These are phyloP conservation scores for Ganoderma multipileum DNA, from an alignment of 1,284 basidiomycete species.

Conservation along the genomic window DNA sequence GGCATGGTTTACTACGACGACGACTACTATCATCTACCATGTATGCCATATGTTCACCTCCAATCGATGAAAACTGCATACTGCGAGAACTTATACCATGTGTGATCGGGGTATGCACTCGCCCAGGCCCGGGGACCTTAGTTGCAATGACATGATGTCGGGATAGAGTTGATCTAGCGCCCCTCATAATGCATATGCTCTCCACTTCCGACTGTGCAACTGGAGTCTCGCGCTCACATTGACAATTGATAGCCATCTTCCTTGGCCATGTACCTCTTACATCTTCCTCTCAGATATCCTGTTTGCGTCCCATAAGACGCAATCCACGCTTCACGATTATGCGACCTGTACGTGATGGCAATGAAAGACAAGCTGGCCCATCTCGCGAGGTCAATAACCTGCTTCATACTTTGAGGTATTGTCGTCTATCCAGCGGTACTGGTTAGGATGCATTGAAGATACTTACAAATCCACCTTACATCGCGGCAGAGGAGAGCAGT, in stretches of 20 bases:
- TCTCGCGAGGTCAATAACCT: constrained; percentile 33
- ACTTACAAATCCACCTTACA: neutral
- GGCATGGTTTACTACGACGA: constrained; percentile 42
- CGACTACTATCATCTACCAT: constrained; percentile 30
- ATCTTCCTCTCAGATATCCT: neutral
- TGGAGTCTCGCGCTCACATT: neutral
- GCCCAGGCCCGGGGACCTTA: neutral
- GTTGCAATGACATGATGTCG: neutral
- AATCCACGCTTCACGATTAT: neutral
- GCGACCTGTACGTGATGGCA: neutral
- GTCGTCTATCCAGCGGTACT: neutral
- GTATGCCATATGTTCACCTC: constrained; percentile 33
- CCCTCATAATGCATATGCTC: neutral
- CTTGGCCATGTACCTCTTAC: constrained; percentile 5
- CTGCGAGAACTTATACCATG: neutral
- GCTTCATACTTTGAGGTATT: constrained; percentile 35
- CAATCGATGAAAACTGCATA: constrained; percentile 23
- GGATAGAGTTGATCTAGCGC: neutral
- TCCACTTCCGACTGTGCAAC: constrained; percentile 1
- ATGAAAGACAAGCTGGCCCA: neutral
- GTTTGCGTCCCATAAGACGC: neutral
- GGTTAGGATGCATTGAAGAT: neutral
- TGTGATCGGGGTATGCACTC: neutral
- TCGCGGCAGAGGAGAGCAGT: constrained; percentile 66
- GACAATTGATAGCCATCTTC: neutral